Evolutionary conservation across 139 green algal species (phyloP).

Genomic region (Marvania coccoides): DNA sequence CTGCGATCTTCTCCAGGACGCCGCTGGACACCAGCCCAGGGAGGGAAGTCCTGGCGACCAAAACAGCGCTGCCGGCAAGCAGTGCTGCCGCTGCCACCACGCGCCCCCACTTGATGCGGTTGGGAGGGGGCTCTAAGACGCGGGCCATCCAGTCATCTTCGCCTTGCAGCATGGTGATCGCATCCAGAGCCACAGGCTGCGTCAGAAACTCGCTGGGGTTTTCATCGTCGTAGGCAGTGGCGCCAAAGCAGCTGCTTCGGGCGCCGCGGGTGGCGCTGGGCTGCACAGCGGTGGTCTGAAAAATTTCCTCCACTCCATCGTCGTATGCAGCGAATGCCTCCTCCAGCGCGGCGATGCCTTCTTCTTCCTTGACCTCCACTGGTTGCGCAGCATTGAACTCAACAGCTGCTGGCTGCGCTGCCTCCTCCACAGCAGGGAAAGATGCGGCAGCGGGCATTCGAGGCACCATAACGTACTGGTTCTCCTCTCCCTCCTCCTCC

Average conservation of each 20-base stretch:
- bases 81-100: constrained; percentile 1
- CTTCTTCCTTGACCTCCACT: background rate
- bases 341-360: background rate
- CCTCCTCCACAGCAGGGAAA: no score
- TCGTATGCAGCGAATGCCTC: background rate
- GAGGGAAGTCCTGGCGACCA: background rate
- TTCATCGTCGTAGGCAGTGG: background rate
- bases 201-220: background rate
- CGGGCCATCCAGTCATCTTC: constrained; percentile 19
- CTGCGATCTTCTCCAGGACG: background rate
- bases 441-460: no score
- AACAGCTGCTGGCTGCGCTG: background rate
- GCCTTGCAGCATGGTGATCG: constrained; percentile 7
- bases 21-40: background rate
- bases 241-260: no score
- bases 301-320: background rate
- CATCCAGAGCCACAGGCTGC: constrained; percentile 5
- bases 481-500: no score
- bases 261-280: no score
- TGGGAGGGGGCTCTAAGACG: background rate
- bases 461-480: no score
- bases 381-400: background rate
- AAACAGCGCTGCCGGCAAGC: background rate
- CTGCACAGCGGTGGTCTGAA: background rate
- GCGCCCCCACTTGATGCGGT: constrained; percentile 10